Conservation (phyloP, 2,329 filamentous ascomycete species). For the Knufia fluminis region DNA sequence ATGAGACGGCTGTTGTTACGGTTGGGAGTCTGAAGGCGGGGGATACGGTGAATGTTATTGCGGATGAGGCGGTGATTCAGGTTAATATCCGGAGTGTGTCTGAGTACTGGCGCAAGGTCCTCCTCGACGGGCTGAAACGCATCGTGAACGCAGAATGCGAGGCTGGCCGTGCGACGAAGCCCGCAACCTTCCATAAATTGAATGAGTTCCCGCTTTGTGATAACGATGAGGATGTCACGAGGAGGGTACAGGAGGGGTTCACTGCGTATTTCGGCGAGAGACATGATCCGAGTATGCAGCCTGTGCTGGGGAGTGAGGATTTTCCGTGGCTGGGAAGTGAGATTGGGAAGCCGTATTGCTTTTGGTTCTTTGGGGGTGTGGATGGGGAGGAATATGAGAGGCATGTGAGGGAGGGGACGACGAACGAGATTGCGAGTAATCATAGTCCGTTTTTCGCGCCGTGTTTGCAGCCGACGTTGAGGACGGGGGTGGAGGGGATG, state of each 20-base stretch:
- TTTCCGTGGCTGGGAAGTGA: conserved; percentile 47
- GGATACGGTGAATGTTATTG: conserved; percentile 52
- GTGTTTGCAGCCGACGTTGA: conserved; percentile 50
- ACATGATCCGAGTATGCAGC: conserved; percentile 18
- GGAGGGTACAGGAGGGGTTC: conserved; percentile 39
- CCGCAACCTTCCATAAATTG: conserved; percentile 40
- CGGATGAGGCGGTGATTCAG: conserved; percentile 45
- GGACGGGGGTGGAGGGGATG: conserved; percentile 43
- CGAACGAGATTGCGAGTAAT: conserved; percentile 48
- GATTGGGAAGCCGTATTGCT: conserved; percentile 42
- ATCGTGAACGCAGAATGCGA: conserved; percentile 49
- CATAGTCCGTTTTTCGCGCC: conserved; percentile 53
- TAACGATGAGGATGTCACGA: conserved; percentile 42
- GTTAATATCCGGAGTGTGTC: conserved; percentile 46
- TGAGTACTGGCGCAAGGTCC: conserved; percentile 37
- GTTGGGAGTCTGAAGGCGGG: conserved; percentile 51
- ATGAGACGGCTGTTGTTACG: conserved; percentile 49
- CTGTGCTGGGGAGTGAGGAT: conserved; percentile 42
- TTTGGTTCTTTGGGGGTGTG: conserved; percentile 49
- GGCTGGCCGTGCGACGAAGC: conserved; percentile 41
- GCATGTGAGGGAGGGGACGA: conserved; percentile 35
- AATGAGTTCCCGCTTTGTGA: conserved; percentile 44
- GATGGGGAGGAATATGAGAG: conserved; percentile 41
- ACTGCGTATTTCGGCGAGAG: conserved; percentile 36
- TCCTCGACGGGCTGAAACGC: conserved; percentile 41